Evolutionary conservation across 164 flowering plant genomes (phyloP).

Genomic region (Vitis rupestris): DNA sequence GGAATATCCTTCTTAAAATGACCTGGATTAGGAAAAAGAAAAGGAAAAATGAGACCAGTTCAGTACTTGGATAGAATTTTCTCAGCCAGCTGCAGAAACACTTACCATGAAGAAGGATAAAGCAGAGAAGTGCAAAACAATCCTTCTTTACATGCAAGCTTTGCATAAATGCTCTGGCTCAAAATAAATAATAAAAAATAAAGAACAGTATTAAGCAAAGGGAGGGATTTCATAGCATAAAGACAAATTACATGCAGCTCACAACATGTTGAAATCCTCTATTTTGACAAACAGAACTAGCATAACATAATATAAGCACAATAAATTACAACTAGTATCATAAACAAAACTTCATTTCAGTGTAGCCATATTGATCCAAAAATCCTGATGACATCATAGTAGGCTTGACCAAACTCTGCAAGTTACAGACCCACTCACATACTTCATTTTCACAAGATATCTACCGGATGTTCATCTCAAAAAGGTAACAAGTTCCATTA

Average conservation of each 20-base stretch:
- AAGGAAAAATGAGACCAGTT: neutral
- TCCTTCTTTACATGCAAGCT: slow-evolving; percentile 78
- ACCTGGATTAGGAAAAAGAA: neutral
- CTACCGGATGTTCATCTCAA: neutral
- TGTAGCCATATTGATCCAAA: neutral
- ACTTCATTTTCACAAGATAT: neutral
- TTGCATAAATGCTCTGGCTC: neutral
- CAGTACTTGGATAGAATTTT: neutral
- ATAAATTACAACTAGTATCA: neutral
- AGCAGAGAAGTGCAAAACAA: slow-evolving; percentile 71
- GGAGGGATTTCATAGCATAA: too few relatives aligned
- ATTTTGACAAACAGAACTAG: neutral
- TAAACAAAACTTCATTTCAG: neutral
- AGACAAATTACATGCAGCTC: too few relatives aligned
- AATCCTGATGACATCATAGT: neutral
- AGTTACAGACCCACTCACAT: neutral
- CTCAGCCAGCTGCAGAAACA: slow-evolving; percentile 6
- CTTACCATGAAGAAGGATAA: slow-evolving; percentile 72
- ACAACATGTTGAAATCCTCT: neutral
- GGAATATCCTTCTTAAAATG: neutral
- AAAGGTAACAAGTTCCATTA: neutral
- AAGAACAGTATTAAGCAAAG: too few relatives aligned
- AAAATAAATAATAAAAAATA: too few relatives aligned
- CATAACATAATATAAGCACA: neutral
- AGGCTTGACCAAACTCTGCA: neutral